These are phyloP conservation scores for Gonium pectorale DNA, from an alignment of 139 green algal genomes.

Conservation along the genomic window DNA sequence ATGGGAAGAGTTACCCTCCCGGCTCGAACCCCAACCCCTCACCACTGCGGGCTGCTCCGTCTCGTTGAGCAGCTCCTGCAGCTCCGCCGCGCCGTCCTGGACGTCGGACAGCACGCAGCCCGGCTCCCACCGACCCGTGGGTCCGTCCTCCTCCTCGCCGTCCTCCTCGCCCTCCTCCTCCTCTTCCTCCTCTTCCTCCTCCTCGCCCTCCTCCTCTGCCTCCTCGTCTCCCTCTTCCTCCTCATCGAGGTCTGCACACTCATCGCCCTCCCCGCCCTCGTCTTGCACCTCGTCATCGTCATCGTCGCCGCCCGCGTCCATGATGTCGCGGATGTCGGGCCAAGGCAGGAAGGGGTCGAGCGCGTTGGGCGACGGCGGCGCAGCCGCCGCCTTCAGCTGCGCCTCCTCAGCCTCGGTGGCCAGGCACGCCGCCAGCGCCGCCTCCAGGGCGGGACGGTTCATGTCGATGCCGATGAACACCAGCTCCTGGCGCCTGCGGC, in stretches of 20 bases:
- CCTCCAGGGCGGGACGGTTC: constrained; percentile 54
- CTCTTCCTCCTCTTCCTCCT: constrained; percentile 45
- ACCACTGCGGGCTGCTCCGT: constrained; percentile 17
- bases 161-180: constrained; percentile 44
- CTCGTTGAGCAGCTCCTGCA: constrained; percentile 53
- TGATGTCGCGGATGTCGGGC: constrained; percentile 62
- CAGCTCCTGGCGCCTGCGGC: constrained; percentile 75
- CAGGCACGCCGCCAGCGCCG: constrained; percentile 76
- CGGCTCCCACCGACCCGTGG: constrained; percentile 26
- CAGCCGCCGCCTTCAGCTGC: constrained; percentile 4
- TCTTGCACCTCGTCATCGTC: constrained; percentile 35
- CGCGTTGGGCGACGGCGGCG: neutral
- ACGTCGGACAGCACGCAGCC: constrained; percentile 59
- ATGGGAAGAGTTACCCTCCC: too few relatives aligned
- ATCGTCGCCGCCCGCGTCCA: constrained; percentile 46
- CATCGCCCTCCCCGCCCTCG: constrained; percentile 32
- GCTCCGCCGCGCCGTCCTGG: constrained; percentile 60
- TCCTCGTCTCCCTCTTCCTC: constrained; percentile 42
- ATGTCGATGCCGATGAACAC: constrained; percentile 84
- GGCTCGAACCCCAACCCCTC: neutral
- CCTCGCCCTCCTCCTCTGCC: constrained; percentile 43
- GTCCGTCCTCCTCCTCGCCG: constrained; percentile 18
- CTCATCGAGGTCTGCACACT: neutral
- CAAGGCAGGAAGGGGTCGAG: constrained; percentile 73
- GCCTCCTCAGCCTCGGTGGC: constrained; percentile 45